Base-by-base conservation (phyloP, 2,329 filamentous ascomycete genomes). In the Aspergillus vadensis region DNA sequence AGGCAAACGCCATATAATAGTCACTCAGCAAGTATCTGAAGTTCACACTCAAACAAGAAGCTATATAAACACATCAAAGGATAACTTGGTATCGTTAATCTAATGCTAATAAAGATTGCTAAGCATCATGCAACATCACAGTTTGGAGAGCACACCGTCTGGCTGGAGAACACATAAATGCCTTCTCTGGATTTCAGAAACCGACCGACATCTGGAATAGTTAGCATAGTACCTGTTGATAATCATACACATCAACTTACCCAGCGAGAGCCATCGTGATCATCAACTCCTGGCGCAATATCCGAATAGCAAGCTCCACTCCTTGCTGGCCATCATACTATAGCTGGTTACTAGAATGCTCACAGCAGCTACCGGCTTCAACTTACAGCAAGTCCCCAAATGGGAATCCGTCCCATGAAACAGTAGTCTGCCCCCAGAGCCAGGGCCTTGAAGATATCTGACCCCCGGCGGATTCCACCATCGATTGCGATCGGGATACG, bases 401-500 rank as follows among this genome's bases (percentile, higher is more conserved):
- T 72, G 1, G 72, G 65, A 30, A 73, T 69, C 15, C 74, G 51
- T 12, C 75, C 75, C 10, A 73, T 56, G 48, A 75, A 76, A 38
- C 70, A 73, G 55, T 65, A 67, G 12, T 66, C 62, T 5, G 75
- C 75, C 2, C 74, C 74, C 15, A 77, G 57, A 4, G 75, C 75
- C 5, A 77, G 23, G 4, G 73, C 73, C 44, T 76, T 76, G 67
- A 76, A 76, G 25, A 76, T 72, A 58, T 77, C 75, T 1, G 72
- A 69, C 0, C 74, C 75, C 2, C 73, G 67, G 6, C 73, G 69
- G 23, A 77, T 74, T 0, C 72, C 75, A 2, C 74, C 74, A 53
- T 77, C 74, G 15, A 76, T 64, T 15, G 67, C 72, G 41, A 72
- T 67, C 17, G 63, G 70, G 15, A 79, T 75, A 21, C 69, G 69